These are phyloP conservation scores for Penicillium lagena DNA, from an alignment of 495 filamentous ascomycete genomes.

Conservation along the genomic window DNA sequence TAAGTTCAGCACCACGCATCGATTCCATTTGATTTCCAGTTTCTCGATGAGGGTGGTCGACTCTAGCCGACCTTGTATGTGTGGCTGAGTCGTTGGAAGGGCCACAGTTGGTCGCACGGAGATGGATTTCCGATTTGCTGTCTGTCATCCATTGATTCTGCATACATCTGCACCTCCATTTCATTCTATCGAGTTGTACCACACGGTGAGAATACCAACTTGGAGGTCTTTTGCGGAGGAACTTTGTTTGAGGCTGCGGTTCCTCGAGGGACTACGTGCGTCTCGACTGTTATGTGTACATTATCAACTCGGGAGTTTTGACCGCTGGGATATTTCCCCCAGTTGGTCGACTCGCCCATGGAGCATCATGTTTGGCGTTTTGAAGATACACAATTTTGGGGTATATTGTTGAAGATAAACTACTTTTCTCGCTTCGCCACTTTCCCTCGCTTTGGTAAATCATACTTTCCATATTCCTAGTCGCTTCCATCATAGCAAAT, in stretches of 20 bases:
- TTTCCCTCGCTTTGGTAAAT: neutral
- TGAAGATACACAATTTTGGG: slow-evolving; percentile 18
- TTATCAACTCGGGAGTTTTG: slow-evolving; percentile 14
- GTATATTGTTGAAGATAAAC: slow-evolving; percentile 20
- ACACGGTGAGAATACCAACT: too few species aligned
- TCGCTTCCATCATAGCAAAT: too few species aligned
- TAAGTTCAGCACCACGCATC: slow-evolving; percentile 4
- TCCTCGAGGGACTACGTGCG: too few species aligned
- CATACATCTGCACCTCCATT: too few species aligned
- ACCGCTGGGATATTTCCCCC: neutral
- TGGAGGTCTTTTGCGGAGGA: too few species aligned
- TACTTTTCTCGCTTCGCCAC: slow-evolving; percentile 6
- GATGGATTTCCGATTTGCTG: neutral
- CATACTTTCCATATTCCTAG: neutral
- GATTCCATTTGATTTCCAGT: neutral
- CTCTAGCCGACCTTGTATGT: too few species aligned
- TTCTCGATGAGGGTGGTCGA: neutral
- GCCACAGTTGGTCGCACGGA: too few species aligned
- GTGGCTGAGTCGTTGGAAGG: too few species aligned
- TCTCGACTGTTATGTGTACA: slow-evolving; percentile 10
- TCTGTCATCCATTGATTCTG: too few species aligned
- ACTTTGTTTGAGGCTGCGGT: too few species aligned
- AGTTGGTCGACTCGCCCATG: neutral
- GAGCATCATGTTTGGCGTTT: slow-evolving; percentile 26
- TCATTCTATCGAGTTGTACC: too few species aligned